Percentiles rank a stretch among this genome's conserved stretches.
phyloP scores from a whole-genome alignment of 306 rosid genomes.

The Vigna reflexopilosa region DNA sequence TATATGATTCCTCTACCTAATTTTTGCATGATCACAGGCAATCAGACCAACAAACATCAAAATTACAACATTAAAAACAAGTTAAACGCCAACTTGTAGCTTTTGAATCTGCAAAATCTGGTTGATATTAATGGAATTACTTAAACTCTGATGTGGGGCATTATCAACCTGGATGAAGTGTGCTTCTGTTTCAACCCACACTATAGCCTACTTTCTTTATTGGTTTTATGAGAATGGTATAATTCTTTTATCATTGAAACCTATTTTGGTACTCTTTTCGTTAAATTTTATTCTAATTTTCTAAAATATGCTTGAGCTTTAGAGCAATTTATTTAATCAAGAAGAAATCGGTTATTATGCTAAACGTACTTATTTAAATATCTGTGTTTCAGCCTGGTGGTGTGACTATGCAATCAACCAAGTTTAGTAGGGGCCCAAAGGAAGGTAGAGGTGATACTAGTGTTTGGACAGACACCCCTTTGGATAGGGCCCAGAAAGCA shows the following conservation, averaged over 20 bases:
- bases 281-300: neutral
- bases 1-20: too few relatives aligned
- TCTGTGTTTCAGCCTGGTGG: conserved; percentile 77
- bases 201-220: too few relatives aligned
- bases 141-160: neutral
- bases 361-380: conserved; percentile 1
- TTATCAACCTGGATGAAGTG: neutral
- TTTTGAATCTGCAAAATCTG: neutral
- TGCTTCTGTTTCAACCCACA: neutral
- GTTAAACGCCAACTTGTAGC: too few relatives aligned
- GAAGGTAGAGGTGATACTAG: conserved; percentile 96
- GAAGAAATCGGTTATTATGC: neutral
- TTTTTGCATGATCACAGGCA: too few relatives aligned
- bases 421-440: conserved; percentile 67
- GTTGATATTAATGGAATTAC: neutral
- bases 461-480: conserved; percentile 90
- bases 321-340: neutral
- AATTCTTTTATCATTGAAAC: neutral
- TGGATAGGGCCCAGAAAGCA: conserved; percentile 89
- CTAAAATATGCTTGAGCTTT: neutral
- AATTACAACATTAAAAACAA: too few relatives aligned
- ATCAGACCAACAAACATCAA: too few relatives aligned
- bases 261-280: too few relatives aligned
- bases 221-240: neutral
- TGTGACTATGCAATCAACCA: conserved; percentile 75